A percentile compares a stretch with the other conserved stretches of the same genome.
Conservation (phyloP, 148 eudicot genomes). For the Dysphania ambrosioides region DNA sequence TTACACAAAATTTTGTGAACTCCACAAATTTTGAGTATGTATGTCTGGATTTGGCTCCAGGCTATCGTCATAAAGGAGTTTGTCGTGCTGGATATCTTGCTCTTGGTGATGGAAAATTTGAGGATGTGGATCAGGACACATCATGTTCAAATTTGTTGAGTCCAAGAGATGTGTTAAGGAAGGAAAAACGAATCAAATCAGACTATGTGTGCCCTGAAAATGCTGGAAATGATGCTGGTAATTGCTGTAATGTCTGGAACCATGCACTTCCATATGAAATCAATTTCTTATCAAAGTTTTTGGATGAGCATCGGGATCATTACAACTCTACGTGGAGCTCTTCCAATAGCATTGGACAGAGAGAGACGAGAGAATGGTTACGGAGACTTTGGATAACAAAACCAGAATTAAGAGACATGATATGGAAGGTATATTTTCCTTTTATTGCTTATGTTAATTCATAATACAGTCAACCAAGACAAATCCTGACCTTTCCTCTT, state of each 20-base stretch:
- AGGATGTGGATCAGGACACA: slow-evolving; percentile 29
- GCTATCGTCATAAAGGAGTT: slow-evolving; percentile 92
- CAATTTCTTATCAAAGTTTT: slow-evolving; percentile 61
- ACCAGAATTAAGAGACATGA: slow-evolving; percentile 67
- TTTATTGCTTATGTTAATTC: slow-evolving; percentile 7
- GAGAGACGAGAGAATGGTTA: slow-evolving; percentile 91
- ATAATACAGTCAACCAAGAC: too few species aligned
- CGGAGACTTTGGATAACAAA: slow-evolving; percentile 71
- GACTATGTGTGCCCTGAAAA: slow-evolving; percentile 26
- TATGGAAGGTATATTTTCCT: slow-evolving; percentile 79
- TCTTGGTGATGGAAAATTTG: slow-evolving; percentile 41
- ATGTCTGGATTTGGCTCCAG: slow-evolving; percentile 98
- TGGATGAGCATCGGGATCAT: slow-evolving; percentile 80
- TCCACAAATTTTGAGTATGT: slow-evolving; percentile 84
- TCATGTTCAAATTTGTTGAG: slow-evolving; percentile 23
- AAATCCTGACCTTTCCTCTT: slow-evolving; percentile 12
- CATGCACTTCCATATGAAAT: slow-evolving; percentile 63
- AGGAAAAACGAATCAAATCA: slow-evolving; percentile 49
- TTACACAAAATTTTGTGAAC: slow-evolving; percentile 92
- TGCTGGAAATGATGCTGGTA: slow-evolving; percentile 23
- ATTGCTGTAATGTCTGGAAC: slow-evolving; percentile 31
- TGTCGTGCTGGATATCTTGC: slow-evolving; percentile 97
- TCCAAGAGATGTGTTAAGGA: slow-evolving; percentile 37
- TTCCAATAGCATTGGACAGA: slow-evolving; percentile 73
- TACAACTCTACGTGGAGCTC: slow-evolving; percentile 76